Evolutionary conservation across 805 yeast genomes (phyloP).

Genomic region (Yarrowia sp.): DNA sequence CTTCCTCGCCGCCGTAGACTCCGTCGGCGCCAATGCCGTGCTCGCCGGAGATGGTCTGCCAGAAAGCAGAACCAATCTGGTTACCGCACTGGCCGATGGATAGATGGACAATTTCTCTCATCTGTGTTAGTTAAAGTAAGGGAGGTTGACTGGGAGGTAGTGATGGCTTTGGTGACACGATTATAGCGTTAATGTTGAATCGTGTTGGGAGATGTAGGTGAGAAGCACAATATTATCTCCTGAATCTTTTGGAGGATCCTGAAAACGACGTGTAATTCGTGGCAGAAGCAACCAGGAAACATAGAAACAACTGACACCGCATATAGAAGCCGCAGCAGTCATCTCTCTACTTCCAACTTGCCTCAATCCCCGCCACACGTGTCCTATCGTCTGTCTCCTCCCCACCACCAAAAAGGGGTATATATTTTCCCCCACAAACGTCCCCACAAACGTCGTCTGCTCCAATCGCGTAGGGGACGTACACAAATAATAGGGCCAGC

Average conservation of each 20-base stretch:
- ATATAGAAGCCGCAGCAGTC: too few species aligned
- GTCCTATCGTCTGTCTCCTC: too few species aligned
- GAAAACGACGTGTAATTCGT: conserved; percentile 4
- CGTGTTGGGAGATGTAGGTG: conserved; percentile 6
- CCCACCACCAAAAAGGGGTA: too few species aligned
- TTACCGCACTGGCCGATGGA: conserved; percentile 99
- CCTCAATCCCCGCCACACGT: too few species aligned
- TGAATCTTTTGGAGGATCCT: neutral
- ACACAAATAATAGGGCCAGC: too few species aligned
- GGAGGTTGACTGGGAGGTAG: too few species aligned
- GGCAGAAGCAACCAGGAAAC: too few species aligned
- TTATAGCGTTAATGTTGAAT: neutral
- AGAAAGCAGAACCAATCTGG: conserved; percentile 70
- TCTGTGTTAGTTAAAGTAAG: conserved; percentile 25
- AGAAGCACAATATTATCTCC: conserved; percentile 15
- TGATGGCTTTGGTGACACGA: neutral
- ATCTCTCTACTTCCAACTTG: too few species aligned
- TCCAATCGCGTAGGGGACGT: too few species aligned
- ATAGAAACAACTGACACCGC: too few species aligned
- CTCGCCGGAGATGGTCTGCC: conserved; percentile 53
- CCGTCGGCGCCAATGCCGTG: conserved; percentile 54
- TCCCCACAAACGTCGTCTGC: too few species aligned
- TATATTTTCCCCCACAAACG: too few species aligned
- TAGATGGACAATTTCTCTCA: conserved; percentile 62
- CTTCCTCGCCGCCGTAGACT: conserved; percentile 44